phyloP scores from a whole-genome alignment of 225 moss, liverwort and hornwort genomes.

The Pseudoscleropodium purum region DNA sequence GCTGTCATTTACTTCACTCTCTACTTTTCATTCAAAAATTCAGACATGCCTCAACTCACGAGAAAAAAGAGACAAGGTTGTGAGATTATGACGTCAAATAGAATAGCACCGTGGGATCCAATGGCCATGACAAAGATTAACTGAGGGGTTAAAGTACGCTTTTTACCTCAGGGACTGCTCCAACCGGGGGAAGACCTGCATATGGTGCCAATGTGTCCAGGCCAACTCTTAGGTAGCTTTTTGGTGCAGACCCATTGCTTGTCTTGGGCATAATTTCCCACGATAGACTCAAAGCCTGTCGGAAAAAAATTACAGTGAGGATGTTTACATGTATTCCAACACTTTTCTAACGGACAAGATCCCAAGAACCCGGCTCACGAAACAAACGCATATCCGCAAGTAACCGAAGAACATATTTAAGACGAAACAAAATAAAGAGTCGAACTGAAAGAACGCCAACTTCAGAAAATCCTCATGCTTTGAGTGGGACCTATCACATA shows the following conservation, averaged over 20 bases:
- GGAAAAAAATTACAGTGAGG: neutral
- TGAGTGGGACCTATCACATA: neutral
- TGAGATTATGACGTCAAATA: neutral
- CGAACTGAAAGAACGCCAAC: neutral
- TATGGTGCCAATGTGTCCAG: conserved; percentile 63
- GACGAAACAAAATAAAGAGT: neutral
- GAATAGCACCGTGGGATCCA: neutral
- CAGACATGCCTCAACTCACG: neutral
- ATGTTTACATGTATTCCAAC: neutral
- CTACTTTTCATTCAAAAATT: neutral
- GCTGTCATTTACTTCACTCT: neutral
- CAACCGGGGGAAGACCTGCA: conserved; percentile 74
- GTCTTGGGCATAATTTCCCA: conserved; percentile 70
- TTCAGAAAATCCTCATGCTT: neutral
- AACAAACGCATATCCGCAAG: neutral
- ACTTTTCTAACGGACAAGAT: neutral
- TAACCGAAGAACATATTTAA: neutral
- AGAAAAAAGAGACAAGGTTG: neutral
- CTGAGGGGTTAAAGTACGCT: neutral
- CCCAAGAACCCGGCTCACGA: neutral
- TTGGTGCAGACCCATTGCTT: conserved; percentile 24
- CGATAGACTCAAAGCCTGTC: conserved; percentile 37
- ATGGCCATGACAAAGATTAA: neutral
- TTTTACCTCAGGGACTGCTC: conserved; percentile 62
- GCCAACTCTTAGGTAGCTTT: conserved; percentile 44